Percentiles rank a stretch among this genome's conserved stretches.
These are phyloP conservation scores for Colletotrichum aenigma DNA, from an alignment of 2,329 filamentous ascomycete genomes.

Conservation along the genomic window DNA sequence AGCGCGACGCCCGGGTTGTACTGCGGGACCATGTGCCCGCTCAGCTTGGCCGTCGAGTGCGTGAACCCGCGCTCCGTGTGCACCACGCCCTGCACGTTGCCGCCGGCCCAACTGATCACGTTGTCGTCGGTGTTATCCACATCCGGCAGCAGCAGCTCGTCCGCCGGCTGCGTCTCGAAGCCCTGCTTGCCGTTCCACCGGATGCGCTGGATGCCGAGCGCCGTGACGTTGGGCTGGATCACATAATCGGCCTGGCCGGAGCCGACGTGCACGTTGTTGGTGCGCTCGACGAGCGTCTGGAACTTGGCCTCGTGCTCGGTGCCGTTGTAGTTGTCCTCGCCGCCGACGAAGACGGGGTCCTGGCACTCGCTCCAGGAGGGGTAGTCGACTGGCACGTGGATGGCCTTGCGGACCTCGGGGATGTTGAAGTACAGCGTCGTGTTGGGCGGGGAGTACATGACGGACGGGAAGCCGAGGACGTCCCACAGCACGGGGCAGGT, in stretches of 20 bases:
- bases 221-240: conserved; percentile 69
- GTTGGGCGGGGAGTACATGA: conserved; percentile 62
- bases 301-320: conserved; percentile 40
- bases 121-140: conserved; percentile 31
- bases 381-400: conserved; percentile 61
- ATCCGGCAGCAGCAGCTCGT: conserved; percentile 70
- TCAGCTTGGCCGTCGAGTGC: conserved; percentile 65
- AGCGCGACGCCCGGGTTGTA: conserved; percentile 72
- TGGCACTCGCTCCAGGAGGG: conserved; percentile 4
- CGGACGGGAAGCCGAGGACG: conserved; percentile 68
- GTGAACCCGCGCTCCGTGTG: conserved; percentile 80
- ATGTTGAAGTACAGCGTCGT: conserved; percentile 75
- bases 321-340: conserved; percentile 2
- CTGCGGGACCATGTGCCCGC: conserved; percentile 73
- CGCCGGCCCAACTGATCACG: conserved; percentile 52
- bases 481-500: conserved; percentile 76
- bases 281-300: conserved; percentile 40
- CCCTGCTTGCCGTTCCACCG: conserved; percentile 76
- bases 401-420: conserved; percentile 68
- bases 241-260: conserved; percentile 75
- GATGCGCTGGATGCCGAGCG: conserved; percentile 80
- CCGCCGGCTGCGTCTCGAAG: conserved; percentile 64
- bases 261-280: conserved; percentile 74
- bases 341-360: background rate
- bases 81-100: conserved; percentile 71